Conservation (phyloP, 2,329 filamentous ascomycete genomes). For the Diaporthe citrichinensis region DNA sequence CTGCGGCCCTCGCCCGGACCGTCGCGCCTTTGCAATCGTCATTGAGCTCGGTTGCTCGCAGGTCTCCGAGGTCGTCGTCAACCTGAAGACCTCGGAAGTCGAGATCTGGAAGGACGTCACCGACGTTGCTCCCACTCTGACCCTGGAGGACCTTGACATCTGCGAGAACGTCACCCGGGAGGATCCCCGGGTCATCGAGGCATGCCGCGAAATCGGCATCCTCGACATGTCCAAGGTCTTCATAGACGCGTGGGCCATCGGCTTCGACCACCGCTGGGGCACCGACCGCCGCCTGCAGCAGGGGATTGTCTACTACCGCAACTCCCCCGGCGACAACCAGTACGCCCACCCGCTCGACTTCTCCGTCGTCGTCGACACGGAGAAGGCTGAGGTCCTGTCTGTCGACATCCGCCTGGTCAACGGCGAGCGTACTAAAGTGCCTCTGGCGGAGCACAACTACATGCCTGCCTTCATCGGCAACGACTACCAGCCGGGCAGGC, state of each 20-base stretch:
- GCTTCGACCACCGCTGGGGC: conserved; percentile 92
- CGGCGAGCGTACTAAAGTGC: conserved; percentile 78
- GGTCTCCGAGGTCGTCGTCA: conserved; percentile 67
- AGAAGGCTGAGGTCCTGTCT: conserved; percentile 82
- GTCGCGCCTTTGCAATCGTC: conserved; percentile 65
- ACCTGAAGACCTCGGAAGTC: conserved; percentile 57
- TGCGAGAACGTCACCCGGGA: conserved; percentile 83
- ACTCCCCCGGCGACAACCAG: conserved; percentile 86
- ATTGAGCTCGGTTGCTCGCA: conserved; percentile 55
- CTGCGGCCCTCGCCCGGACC: conserved; percentile 61
- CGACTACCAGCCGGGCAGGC: conserved; percentile 81
- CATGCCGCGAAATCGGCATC: conserved; percentile 86
- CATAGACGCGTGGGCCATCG: conserved; percentile 97
- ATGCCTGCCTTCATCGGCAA: conserved; percentile 75
- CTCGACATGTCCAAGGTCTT: conserved; percentile 96
- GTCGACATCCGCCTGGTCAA: conserved; percentile 87
- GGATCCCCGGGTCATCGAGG: conserved; percentile 90
- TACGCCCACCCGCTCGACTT: conserved; percentile 95
- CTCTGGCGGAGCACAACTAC: conserved; percentile 85
- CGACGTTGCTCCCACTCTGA: conserved; percentile 70
- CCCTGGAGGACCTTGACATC: conserved; percentile 87
- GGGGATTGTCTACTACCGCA: conserved; percentile 95
- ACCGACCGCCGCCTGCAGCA: conserved; percentile 86
- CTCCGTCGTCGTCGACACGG: conserved; percentile 89
- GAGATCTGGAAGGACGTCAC: conserved; percentile 62